These are phyloP conservation scores for Linnemannia hyalina DNA, from an alignment of 192 early-diverging fungal genomes.

Conservation along the genomic window DNA sequence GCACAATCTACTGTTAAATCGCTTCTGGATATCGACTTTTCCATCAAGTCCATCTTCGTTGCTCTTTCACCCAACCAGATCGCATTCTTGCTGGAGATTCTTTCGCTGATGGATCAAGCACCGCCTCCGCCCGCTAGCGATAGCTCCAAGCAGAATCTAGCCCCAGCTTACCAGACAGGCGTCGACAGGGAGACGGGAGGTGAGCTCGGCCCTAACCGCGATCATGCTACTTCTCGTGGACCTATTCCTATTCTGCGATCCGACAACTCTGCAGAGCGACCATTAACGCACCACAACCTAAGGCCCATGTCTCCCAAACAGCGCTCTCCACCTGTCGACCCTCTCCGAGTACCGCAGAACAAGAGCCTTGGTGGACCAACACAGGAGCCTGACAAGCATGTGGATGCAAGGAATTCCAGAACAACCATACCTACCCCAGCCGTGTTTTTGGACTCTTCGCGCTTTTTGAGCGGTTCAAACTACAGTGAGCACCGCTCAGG, in stretches of 20 bases:
- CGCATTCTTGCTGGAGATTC: constrained; percentile 59
- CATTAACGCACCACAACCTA: background rate
- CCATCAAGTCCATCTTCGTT: constrained; percentile 51
- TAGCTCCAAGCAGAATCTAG: background rate
- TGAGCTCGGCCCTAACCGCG: background rate
- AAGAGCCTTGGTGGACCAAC: constrained; percentile 29
- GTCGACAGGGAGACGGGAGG: background rate
- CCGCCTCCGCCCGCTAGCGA: background rate
- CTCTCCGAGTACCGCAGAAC: background rate
- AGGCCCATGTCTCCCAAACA: constrained; percentile 21
- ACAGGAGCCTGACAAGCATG: constrained; percentile 7
- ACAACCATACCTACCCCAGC: constrained; percentile 14
- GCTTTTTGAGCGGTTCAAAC: constrained; percentile 34
- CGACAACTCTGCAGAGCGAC: constrained; percentile 10
- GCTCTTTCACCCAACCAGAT: constrained; percentile 60
- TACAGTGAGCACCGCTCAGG: constrained; percentile 26
- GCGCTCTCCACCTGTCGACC: constrained; percentile 7
- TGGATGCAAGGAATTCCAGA: background rate
- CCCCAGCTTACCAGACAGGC: background rate
- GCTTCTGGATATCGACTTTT: constrained; percentile 58
- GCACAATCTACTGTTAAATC: constrained; percentile 21
- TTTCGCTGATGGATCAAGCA: constrained; percentile 27
- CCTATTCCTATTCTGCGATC: background rate
- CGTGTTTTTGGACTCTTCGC: constrained; percentile 31
- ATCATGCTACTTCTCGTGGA: background rate